Percentiles rank a stretch among this genome's conserved stretches.
Conservation (phyloP, 2,329 filamentous ascomycete species). For the Fusarium buxicola region DNA sequence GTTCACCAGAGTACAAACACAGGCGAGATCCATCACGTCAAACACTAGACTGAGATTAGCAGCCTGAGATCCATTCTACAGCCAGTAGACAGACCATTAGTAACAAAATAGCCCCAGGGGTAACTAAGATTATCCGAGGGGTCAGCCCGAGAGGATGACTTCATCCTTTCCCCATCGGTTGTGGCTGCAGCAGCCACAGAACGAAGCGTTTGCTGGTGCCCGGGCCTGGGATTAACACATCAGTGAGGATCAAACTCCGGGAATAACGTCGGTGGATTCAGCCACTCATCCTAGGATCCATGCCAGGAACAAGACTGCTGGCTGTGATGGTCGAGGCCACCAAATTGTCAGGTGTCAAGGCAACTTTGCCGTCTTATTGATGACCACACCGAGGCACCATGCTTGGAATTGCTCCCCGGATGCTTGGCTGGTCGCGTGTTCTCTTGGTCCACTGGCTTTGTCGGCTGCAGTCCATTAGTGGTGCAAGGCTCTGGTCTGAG, state of each 20-base stretch:
- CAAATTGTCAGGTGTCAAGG: too few relatives aligned
- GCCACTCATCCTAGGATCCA: background rate
- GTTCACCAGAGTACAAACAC: background rate
- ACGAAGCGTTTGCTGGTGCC: background rate
- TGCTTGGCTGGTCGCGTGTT: background rate
- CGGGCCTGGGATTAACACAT: background rate
- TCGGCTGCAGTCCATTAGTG: background rate
- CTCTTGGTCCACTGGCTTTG: background rate
- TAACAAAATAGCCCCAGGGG: background rate
- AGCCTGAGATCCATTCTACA: too few relatives aligned
- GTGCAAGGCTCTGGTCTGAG: constrained; percentile 6
- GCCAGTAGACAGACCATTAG: too few relatives aligned
- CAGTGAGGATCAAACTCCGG: background rate
- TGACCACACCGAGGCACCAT: too few relatives aligned
- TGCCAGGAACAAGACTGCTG: too few relatives aligned
- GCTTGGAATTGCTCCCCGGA: background rate
- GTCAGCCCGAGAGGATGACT: background rate
- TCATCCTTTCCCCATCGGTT: constrained; percentile 8
- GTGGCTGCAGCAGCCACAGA: background rate
- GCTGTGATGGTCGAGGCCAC: too few relatives aligned
- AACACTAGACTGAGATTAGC: too few relatives aligned
- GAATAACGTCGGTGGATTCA: constrained; percentile 3
- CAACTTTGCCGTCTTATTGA: too few relatives aligned
- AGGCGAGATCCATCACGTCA: too few relatives aligned
- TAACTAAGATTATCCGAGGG: background rate